Evolutionary conservation across 139 green algal genomes (phyloP), one percentile per base, ranked within the genome.

Genomic region (Chlamydomonas incerta): DNA sequence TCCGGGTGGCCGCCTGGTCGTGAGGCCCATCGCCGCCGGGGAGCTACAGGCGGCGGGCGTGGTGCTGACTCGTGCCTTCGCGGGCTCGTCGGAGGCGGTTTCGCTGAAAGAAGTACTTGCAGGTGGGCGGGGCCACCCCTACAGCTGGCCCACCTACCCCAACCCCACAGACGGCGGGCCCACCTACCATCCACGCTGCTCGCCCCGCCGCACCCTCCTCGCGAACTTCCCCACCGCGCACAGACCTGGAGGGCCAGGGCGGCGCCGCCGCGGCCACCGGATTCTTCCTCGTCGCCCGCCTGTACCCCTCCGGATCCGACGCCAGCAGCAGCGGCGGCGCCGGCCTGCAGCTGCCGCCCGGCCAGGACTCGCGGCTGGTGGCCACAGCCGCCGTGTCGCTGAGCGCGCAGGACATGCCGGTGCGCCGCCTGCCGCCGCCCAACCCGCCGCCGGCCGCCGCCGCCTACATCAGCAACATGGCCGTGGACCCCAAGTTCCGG

Each of bases 381-480:
- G 85, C 71, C 63, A 75, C 71, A 8, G 85, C 72, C 24, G 34
- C 63, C 57, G 15, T 89, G 14, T 71, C 62, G 15, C 63, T 85
- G 0, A 46, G 33, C 31, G 11, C 52, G 6, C 31, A 35, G 8
- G 57, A 47, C 28, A 28, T 34, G 20, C 41, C 20, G 21, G 1
- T 81, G 9, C 75, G 28, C 23, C 60, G 76, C 23, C 62, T 74
- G 55, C 52, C 62, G 31, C 33, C 33, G 2, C 55, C 67, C 14
- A 76, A 79, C 60, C 68, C 33, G 33, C 65, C 75, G 4, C 75
- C 83, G 69, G 37, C n/a, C 6, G 46, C 10, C 9, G 46, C 57
- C 3, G 66, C 52, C 11, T 91, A 87, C 76, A 37, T 90, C 6
- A 82, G 31, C 66, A 90, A 90, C 80, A 88, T 90, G 81, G 87